Evolutionary conservation across 1,139 yeast genomes (phyloP).

Genomic region (Yamadazyma epiphylla): DNA sequence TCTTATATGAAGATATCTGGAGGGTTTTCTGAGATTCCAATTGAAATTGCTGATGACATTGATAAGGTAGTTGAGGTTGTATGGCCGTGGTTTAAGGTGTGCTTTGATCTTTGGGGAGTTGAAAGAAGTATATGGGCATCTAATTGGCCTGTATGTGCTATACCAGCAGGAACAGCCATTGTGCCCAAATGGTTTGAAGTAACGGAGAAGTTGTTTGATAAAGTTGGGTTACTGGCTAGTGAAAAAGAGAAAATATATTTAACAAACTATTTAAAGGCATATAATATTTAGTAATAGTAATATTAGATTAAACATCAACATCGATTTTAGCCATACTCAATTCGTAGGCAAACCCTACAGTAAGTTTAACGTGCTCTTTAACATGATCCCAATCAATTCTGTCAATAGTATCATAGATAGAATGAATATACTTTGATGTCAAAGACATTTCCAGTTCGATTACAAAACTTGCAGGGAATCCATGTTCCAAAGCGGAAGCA

Average conservation of each 20-base stretch:
- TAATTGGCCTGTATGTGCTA: constrained; percentile 41
- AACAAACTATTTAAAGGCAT: constrained; percentile 10
- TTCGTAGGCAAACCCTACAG: constrained; percentile 68
- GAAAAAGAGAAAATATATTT: constrained; percentile 10
- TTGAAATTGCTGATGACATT: constrained; percentile 8
- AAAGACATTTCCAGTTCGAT: constrained; percentile 69
- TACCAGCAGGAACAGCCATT: constrained; percentile 12
- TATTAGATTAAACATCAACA: background rate
- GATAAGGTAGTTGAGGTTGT: constrained; percentile 14
- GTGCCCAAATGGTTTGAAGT: constrained; percentile 13
- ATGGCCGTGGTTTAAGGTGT: constrained; percentile 27
- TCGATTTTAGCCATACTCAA: constrained; percentile 36
- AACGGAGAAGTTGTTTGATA: constrained; percentile 15
- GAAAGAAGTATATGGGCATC: constrained; percentile 35
- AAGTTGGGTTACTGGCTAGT: constrained; percentile 5
- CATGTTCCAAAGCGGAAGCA: constrained; percentile 77
- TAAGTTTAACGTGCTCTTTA: constrained; percentile 72
- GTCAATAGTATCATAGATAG: constrained; percentile 77
- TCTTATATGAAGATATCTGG: constrained; percentile 39
- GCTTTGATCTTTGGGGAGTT: constrained; percentile 24
- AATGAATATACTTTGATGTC: constrained; percentile 69
- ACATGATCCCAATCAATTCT: constrained; percentile 74
- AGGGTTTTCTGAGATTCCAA: constrained; percentile 33
- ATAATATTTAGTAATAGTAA: constrained; percentile 7
- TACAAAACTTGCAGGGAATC: constrained; percentile 80